Conservation (phyloP, 2,329 filamentous ascomycete species). For the Sclerotinia glacialis region DNA sequence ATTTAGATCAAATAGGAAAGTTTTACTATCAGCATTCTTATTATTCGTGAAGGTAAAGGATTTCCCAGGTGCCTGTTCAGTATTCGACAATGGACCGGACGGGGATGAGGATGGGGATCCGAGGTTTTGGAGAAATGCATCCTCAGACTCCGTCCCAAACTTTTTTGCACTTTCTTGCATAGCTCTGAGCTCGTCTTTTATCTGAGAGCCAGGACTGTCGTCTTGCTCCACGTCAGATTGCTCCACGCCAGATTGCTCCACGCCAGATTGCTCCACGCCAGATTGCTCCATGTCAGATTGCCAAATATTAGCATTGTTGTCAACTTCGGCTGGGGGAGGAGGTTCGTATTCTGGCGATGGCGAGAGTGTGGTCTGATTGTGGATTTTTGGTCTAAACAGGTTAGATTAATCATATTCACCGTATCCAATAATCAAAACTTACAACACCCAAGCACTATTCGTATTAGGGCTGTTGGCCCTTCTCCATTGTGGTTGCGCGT, state of each 20-base stretch:
- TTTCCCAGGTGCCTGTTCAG: background rate
- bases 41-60: background rate
- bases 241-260: background rate
- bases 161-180: conserved; percentile 18
- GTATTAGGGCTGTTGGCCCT: background rate
- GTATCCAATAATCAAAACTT: background rate
- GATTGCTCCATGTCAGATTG: conserved; percentile 5
- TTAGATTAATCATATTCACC: background rate
- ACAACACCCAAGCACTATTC: background rate
- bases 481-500: background rate
- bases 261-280: background rate
- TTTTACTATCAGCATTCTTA: background rate
- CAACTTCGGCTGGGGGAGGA: conserved; percentile 16
- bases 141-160: background rate
- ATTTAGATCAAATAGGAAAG: background rate
- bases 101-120: background rate
- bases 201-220: conserved; percentile 25
- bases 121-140: background rate
- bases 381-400: background rate
- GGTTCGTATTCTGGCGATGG: conserved; percentile 23
- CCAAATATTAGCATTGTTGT: conserved; percentile 9
- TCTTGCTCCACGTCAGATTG: conserved; percentile 5
- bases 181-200: conserved; percentile 23
- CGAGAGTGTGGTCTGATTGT: conserved; percentile 7
- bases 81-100: background rate